These are phyloP conservation scores for Aspergillus oerlinghausenensis DNA, from an alignment of 2,329 filamentous ascomycete genomes.

Conservation along the genomic window DNA sequence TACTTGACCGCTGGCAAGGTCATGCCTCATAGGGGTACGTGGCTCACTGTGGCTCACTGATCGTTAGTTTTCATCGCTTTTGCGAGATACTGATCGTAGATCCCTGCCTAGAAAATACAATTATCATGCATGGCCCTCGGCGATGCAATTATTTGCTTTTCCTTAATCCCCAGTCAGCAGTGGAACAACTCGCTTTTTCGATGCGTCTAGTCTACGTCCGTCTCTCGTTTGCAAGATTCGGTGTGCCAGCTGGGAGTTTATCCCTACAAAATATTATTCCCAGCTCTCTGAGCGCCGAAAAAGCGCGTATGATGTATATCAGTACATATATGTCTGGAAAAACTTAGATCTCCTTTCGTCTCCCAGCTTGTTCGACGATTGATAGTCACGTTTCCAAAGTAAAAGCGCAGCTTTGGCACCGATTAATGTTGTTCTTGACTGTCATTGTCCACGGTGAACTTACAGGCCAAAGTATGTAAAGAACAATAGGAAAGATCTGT, in stretches of 20 bases:
- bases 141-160: slow-evolving; percentile 6
- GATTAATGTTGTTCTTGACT: background rate
- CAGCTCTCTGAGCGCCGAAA: background rate
- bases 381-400: slow-evolving; percentile 12
- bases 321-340: slow-evolving; percentile 12
- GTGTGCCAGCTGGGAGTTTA: background rate
- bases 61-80: background rate
- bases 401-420: background rate
- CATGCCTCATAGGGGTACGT: background rate
- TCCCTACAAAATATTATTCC: background rate
- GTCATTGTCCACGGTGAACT: background rate
- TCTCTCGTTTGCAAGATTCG: background rate
- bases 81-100: slow-evolving; percentile 5
- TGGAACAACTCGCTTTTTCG: slow-evolving; percentile 14
- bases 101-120: slow-evolving; percentile 10
- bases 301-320: background rate
- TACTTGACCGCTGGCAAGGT: background rate
- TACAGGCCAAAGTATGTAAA: slow-evolving; percentile 9
- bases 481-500: background rate
- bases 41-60: background rate
- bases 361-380: slow-evolving; percentile 1
- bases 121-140: slow-evolving; percentile 8
- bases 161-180: slow-evolving; percentile 5
- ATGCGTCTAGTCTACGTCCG: slow-evolving; percentile 14
- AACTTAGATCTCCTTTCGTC: background rate